Evolutionary conservation across 2,329 filamentous ascomycete genomes (phyloP), one percentile per base, ranked within the genome.

Genomic region (Botrytis elliptica): DNA sequence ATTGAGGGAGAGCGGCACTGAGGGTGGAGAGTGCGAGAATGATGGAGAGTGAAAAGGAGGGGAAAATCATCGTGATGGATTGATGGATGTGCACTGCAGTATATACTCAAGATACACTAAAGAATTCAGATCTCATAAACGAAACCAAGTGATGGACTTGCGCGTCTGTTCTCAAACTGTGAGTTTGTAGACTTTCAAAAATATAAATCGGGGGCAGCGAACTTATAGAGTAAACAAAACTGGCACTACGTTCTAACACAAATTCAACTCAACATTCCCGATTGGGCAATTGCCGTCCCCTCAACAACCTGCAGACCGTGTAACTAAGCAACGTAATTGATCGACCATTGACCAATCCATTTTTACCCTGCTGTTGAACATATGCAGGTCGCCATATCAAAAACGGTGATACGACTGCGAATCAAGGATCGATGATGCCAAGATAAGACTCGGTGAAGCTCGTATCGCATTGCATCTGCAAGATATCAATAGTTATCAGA

Each of bases 401-500:
- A 62, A 40, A 16, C 25, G 36, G 59, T 62, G 36, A 40, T 42
- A 64, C 60, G 25, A 64, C 25, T 36, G 22, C 59, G 22, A n/a
- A n/a, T 63, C 25, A 57, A 57, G n/a, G n/a, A 57, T 57, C n/a
- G 7, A 18, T 18, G 16, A 29, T 16, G 52, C n/a, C 52, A 57
- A 29, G 52, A 57, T n/a, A 57, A 29, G n/a, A 33, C 52, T 57
- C n/a, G 52, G 52, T 57, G 52, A 57, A 57, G 52, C 52, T 18
- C 52, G 52, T 18, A 29, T 57, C 52, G 52, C 52, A 57, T 18
- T 29, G 52, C 52, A 57, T 29, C 52, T 57, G 52, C 52, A 57
- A 57, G 52, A 57, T 57, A 29, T 57, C 52, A 57, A 57, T 57
- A 57, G 52, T 57, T 57, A 57, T 57, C n/a, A 57, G 52, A 57